Conservation (phyloP, 1,284 basidiomycete genomes). For the Rhodofomes roseus region DNA sequence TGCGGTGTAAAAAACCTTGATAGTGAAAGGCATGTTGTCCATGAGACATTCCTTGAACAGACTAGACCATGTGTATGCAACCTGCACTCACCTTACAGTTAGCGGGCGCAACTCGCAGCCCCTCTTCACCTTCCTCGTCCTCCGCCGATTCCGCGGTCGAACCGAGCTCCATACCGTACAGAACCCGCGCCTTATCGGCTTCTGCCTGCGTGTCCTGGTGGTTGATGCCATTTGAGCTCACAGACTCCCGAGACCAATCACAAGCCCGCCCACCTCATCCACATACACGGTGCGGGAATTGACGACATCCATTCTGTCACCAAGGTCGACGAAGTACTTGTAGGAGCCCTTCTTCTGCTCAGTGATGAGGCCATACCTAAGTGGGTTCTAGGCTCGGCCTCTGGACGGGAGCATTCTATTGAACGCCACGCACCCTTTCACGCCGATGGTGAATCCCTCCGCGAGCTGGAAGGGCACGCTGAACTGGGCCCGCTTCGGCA, state of each 20-base stretch:
- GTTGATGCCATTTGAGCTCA: not conserved
- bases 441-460: conserved; percentile 79
- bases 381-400: not conserved
- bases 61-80: not conserved
- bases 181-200: conserved; percentile 50
- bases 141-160: conserved; percentile 41
- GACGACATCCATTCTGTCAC: conserved; percentile 74
- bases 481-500: conserved; percentile 86
- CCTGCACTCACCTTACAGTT: conserved; percentile 52
- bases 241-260: not conserved
- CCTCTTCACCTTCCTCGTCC: conserved; percentile 19
- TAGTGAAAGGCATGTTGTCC: not conserved
- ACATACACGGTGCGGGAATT: conserved; percentile 68
- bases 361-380: conserved; percentile 81
- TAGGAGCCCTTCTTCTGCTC: conserved; percentile 81
- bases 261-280: conserved; percentile 57
- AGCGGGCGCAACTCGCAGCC: conserved; percentile 40
- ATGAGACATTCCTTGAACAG: not conserved
- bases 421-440: conserved; percentile 71
- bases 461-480: conserved; percentile 81
- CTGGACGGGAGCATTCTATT: not conserved
- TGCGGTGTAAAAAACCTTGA: conserved; percentile 65
- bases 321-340: conserved; percentile 79
- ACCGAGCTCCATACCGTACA: conserved; percentile 62
- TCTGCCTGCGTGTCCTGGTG: conserved; percentile 57